Conservation (phyloP, 371 early-diverging fungal genomes). For the Entomophthora muscae region DNA sequence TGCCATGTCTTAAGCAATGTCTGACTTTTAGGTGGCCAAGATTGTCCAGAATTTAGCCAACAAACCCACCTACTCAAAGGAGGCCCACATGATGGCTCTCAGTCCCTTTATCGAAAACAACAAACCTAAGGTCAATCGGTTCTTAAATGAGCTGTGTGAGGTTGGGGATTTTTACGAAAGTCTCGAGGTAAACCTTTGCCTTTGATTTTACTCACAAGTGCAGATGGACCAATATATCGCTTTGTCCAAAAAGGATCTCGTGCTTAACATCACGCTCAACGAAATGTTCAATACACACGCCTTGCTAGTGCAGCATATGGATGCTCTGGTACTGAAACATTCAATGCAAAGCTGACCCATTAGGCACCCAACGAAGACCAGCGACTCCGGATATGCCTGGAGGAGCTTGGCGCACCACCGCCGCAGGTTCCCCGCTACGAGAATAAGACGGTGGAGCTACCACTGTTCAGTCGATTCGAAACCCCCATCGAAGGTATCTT, state of each 20-base stretch:
- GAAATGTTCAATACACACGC: slow-evolving; percentile 82
- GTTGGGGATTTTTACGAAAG: slow-evolving; percentile 88
- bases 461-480: slow-evolving; percentile 84
- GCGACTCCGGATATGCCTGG: slow-evolving; percentile 55
- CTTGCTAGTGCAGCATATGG: slow-evolving; percentile 64
- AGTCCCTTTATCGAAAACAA: slow-evolving; percentile 79
- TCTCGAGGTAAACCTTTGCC: slow-evolving; percentile 37
- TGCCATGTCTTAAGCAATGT: neutral
- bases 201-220: neutral
- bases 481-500: slow-evolving; percentile 75
- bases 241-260: slow-evolving; percentile 75
- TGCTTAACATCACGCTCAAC: slow-evolving; percentile 73
- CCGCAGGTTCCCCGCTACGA: slow-evolving; percentile 64
- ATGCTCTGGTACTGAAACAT: slow-evolving; percentile 29
- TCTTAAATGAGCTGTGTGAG: slow-evolving; percentile 81
- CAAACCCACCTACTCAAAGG: slow-evolving; percentile 83
- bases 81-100: slow-evolving; percentile 76
- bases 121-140: slow-evolving; percentile 66
- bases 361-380: slow-evolving; percentile 58
- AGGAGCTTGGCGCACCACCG: slow-evolving; percentile 65
- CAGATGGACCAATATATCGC: slow-evolving; percentile 93
- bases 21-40: slow-evolving; percentile 47
- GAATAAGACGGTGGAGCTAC: slow-evolving; percentile 63
- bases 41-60: slow-evolving; percentile 85
- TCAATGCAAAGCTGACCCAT: neutral